Evolutionary conservation across 2,329 filamentous ascomycete genomes (phyloP), one percentile per base, ranked within the genome.

Genomic region (Aspergillus pseudotamarii): DNA sequence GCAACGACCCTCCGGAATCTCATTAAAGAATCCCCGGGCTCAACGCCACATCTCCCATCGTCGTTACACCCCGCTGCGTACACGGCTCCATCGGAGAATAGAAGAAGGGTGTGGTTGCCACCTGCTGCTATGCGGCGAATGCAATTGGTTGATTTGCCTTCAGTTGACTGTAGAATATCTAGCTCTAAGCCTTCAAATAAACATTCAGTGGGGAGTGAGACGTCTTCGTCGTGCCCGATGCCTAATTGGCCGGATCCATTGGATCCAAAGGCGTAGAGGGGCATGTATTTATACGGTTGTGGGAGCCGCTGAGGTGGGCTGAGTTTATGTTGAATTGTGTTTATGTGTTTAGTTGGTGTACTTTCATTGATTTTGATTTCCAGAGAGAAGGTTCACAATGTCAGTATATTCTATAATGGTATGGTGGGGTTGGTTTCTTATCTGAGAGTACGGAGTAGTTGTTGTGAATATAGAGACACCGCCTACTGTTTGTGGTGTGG

Each of bases 61-160:
- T 67, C 73, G 73, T 86, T 81, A 63, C 89, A 86, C 1, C 93
- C 93, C 53, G 88, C 85, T 71, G 86, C 88, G 71, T 87, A 91
- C 0, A 94, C 80, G 1, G 79, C 69, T 0, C 89, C 89, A 30
- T 81, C 74, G 4, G 81, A 72, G n/a, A 85, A 86, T 12, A 93
- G 81, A 11, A 96, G 75, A 4, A 97, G 79, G 0, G 93, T 96
- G 76, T 97, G 94, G 72, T 97, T 97, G 1, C 94, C 94, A 4
- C 94, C 94, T 9, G 92, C 84, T 51, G 74, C 79, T 30, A 89
- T 81, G 16, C 73, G 69, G 16, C 59, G 51, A n/a, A 77, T 66
- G 8, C 66, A 57, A 14, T 60, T 55, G 50, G 83, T 34, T 45
- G 62, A n/a, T 14, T 4, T 66, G 6, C 67, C 55, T 12, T 61